Base-by-base conservation (phyloP, 768 basidiomycete species). In the Agaricus sinodeliciosus region DNA sequence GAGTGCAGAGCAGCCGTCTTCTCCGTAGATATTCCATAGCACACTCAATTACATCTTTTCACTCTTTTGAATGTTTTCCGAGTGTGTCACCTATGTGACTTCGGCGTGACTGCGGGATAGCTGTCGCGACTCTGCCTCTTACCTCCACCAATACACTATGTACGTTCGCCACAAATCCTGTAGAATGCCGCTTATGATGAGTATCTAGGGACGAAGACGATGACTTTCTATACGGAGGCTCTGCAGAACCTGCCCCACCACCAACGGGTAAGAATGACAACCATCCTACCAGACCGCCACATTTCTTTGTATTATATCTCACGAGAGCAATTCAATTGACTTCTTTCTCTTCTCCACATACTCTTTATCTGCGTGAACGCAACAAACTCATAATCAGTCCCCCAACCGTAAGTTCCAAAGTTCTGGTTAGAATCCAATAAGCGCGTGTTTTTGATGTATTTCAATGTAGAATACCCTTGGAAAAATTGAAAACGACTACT, bases 221-320 rank as follows among this genome's bases (percentile, higher is more conserved):
- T 67, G 85, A 87, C 22, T 88, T 85, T 64, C 69, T 89, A 57
- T 90, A 89, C 60, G 87, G 87, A 53, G 77, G 77, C 55, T 70
- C 80, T 40, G 58, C 70, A 8, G 62, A 64, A 55, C 54, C 69
- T 41, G 63, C 68, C 25, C 43, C 35, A 11, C 37, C 27, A 26
- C 51, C 51, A 40, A 46, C 51, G 43, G 51, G 51, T 53, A 46
- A 53, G 51, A 53, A 53, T 11, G 31, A 4, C 31, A 31, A 11
- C 31, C 31, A 11, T 39, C 34, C 67, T 62, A 65, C 65, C 51
- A 63, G 64, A 51, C 60, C 66, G 57, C 71, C 75, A 72, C 49
- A 55, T 54, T 39, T 45, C 50, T 57, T 54, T 56, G 54, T 57
- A 57, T 43, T 40, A 51, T 55, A 46, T 37, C 36, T 46, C 43